Base-by-base conservation (phyloP, 2,329 filamentous ascomycete genomes). In the Anthostomella pinea region DNA sequence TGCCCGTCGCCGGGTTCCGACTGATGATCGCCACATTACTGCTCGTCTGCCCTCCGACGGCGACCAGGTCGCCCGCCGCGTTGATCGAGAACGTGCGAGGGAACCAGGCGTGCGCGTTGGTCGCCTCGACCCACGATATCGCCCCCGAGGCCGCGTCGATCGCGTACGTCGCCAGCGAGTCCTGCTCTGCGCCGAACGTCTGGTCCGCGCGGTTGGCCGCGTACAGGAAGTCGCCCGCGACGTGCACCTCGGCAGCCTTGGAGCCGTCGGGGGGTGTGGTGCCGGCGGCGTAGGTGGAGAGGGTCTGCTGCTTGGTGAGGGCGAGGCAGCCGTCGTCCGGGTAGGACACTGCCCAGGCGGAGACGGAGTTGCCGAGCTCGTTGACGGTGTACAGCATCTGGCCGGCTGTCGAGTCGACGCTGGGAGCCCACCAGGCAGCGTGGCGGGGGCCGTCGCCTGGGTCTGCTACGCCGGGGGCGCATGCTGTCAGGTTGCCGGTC, bases 31-130 rank as follows among this genome's bases (percentile, higher is more conserved):
- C 74, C 1, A 86, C 74, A 15, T 70, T 76, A 10, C 72, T 68
- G 25, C 70, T 76, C 2, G 71, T 70, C 62, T 85, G 80, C 16
- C 83, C 72, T 0, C 74, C 82, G 24, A 86, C 70, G 0, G 81
- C 81, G 2, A 85, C 69, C 41, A 81, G 48, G 28, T 71, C 66
- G 0, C 81, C 81, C 0, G 70, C 70, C 24, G 67, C 67, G 52
- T 82, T 84, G 35, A 83, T 64, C 15, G 68, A 67, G 53, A 85
- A 81, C 1, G 80, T 81, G 2, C 83, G 67, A 0, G 83, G 82
- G 48, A 73, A 79, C 38, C 63, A 70, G 0, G 81, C 75, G 42
- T 76, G 73, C 2, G 78, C 70, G 16, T 77, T 75, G 2, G 69
- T 72, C 2, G 77, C 62, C 40, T 79, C 70, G 1, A 73, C 53